Percentiles rank a stretch among this genome's conserved stretches.
phyloP scores from a whole-genome alignment of 805 yeast species.

The Yamadazyma phyllophila region DNA sequence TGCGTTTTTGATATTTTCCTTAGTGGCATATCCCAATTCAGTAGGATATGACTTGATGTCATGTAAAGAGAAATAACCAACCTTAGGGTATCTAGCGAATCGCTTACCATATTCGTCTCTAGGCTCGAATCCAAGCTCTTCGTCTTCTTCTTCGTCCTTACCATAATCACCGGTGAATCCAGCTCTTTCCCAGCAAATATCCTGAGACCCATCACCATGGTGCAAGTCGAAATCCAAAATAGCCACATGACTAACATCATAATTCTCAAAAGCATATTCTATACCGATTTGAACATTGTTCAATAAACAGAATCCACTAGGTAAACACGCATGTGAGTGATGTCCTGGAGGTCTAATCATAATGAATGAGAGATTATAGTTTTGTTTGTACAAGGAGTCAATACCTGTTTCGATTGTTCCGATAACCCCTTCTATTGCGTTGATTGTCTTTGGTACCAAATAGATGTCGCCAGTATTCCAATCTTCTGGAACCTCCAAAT shows the following conservation, averaged over 20 bases:
- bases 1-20: constrained; percentile 69
- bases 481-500: constrained; percentile 71
- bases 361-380: constrained; percentile 54
- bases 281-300: constrained; percentile 81
- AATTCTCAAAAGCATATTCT: constrained; percentile 64
- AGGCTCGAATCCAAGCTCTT: constrained; percentile 27
- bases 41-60: constrained; percentile 87
- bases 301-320: constrained; percentile 79
- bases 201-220: constrained; percentile 89
- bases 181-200: constrained; percentile 77
- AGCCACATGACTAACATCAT: constrained; percentile 75
- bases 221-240: constrained; percentile 81
- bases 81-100: constrained; percentile 50
- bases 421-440: constrained; percentile 73
- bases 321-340: constrained; percentile 79
- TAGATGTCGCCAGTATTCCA: constrained; percentile 88
- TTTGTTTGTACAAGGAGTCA: constrained; percentile 37
- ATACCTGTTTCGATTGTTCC: constrained; percentile 74
- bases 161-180: constrained; percentile 52
- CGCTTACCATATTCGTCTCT: constrained; percentile 50
- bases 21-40: constrained; percentile 72
- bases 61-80: constrained; percentile 81
- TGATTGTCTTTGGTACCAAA: constrained; percentile 60
- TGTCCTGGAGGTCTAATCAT: constrained; percentile 84
- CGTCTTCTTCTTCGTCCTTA: constrained; percentile 46